phyloP scores from a whole-genome alignment of 2,329 filamentous ascomycete genomes.

The Verticillium tricorpus region DNA sequence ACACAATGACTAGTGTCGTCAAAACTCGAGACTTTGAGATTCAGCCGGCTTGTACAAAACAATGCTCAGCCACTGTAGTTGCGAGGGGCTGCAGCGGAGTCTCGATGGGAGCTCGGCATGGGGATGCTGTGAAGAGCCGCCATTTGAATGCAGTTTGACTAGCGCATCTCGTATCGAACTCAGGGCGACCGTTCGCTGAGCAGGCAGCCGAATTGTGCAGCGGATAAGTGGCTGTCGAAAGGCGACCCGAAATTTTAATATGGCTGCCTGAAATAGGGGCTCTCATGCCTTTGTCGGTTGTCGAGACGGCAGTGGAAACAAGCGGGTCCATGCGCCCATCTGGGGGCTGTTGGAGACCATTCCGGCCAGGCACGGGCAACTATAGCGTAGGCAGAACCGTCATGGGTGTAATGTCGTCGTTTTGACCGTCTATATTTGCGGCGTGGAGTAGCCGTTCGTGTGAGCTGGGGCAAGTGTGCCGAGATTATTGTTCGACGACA shows the following conservation, averaged over 20 bases:
- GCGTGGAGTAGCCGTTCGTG: no score
- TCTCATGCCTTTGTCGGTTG: no score
- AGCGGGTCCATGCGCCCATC: no score
- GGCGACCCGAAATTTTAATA: not conserved
- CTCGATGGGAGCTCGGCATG: not conserved
- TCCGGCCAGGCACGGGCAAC: no score
- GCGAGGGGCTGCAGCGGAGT: not conserved
- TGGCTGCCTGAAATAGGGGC: no score
- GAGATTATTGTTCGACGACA: no score
- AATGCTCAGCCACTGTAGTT: not conserved
- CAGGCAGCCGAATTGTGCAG: constrained; percentile 1
- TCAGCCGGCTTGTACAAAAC: not conserved
- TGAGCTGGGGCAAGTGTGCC: no score
- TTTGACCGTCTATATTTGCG: no score
- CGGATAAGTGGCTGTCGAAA: not conserved
- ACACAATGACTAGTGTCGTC: not conserved
- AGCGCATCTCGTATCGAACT: not conserved
- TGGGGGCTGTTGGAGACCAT: no score
- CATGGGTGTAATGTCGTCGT: no score
- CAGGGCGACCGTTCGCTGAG: not conserved
- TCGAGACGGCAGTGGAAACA: no score
- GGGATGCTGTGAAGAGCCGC: not conserved
- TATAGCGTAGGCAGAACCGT: no score
- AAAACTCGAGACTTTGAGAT: not conserved
- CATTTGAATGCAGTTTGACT: not conserved